Evolutionary conservation across 139 green algal genomes (phyloP), one percentile per base, ranked within the genome.

Genomic region (Micromonas pusilla): DNA sequence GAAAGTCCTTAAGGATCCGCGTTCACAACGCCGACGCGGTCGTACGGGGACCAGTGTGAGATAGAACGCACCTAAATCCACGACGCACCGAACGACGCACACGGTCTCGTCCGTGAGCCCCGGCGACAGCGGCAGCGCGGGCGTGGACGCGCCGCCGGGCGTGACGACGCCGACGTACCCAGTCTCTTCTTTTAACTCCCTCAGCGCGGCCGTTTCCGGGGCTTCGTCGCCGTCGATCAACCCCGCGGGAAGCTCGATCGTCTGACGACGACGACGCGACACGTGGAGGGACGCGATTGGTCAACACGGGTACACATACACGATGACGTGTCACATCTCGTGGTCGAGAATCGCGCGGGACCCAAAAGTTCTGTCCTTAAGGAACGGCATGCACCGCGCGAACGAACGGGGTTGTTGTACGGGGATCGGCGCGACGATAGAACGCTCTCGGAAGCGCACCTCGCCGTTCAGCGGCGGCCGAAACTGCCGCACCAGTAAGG

Each of bases 151-250:
- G 0, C 85, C 60, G 2, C 81, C 65, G n/a, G n/a, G n/a, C 0
- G 77, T 45, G 1, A 88, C 52, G 1, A 13, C n/a, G 0, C 86
- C 86, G 3, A 66, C 79, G 73, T 87, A 91, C n/a, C 88, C 87
- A 31, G 87, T 92, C 64, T 93, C 87, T 64, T 93, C 89, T 20
- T 78, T 83, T 5, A 92, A 82, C 70, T 93, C 89, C 19, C 89
- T 57, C 32, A 91, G 60, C 0, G 89, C 89, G 45, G 86, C 84
- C 13, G 82, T 37, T 4, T 76, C 80, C 20, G 85, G 78, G 0
- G 71, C 80, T 68, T 93, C 89, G 0, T 83, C 88, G 2, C 70
- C 33, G 52, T 90, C 86, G 53, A 93, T 83, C 23, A 92, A 73
- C 9, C 89, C 89, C 30, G 88, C 87, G 9, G 89, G 89, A 13